Evolutionary conservation across 768 basidiomycete species (phyloP).

Genomic region (Rhodotorula kratochvilovae): DNA sequence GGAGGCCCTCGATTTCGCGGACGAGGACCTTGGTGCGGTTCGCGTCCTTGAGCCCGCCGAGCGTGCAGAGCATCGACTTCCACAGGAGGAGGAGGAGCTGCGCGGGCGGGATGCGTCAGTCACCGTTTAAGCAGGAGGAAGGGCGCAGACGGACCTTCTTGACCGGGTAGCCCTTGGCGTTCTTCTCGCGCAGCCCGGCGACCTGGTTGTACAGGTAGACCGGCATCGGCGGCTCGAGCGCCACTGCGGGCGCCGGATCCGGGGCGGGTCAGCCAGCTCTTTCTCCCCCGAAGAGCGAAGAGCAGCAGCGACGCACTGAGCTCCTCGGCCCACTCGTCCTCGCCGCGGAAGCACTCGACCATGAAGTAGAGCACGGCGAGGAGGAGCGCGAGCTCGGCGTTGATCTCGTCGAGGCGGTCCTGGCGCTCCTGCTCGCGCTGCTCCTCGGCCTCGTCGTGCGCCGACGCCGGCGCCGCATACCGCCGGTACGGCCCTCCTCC

Average conservation of each 20-base stretch:
- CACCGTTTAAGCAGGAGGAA: no score
- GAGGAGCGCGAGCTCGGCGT: constrained; percentile 87
- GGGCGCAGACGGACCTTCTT: constrained; percentile 65
- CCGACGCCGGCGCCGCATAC: neutral
- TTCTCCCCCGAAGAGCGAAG: neutral
- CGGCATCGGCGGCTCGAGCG: constrained; percentile 86
- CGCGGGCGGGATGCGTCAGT: neutral
- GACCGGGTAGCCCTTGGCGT: constrained; percentile 90
- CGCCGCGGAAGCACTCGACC: constrained; percentile 85
- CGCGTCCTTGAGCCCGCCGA: constrained; percentile 86
- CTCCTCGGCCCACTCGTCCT: constrained; percentile 93
- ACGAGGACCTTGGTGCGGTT: constrained; percentile 74
- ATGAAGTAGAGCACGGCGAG: constrained; percentile 92
- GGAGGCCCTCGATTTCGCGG: constrained; percentile 76
- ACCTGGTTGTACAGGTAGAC: constrained; percentile 86
- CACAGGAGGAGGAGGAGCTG: constrained; percentile 88
- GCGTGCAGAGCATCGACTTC: constrained; percentile 87
- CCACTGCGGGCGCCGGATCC: constrained; percentile 58
- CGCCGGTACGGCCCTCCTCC: neutral
- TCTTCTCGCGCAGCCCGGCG: constrained; percentile 84
- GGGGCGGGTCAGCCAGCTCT: neutral
- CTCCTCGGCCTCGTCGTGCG: constrained; percentile 15
- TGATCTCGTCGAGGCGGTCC: constrained; percentile 80
- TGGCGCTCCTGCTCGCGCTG: constrained; percentile 55
- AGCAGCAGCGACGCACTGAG: constrained; percentile 63